Percentiles rank a stretch among this genome's conserved stretches.
phyloP scores from a whole-genome alignment of 2,329 filamentous ascomycete genomes.

The Davidsoniella australis region DNA sequence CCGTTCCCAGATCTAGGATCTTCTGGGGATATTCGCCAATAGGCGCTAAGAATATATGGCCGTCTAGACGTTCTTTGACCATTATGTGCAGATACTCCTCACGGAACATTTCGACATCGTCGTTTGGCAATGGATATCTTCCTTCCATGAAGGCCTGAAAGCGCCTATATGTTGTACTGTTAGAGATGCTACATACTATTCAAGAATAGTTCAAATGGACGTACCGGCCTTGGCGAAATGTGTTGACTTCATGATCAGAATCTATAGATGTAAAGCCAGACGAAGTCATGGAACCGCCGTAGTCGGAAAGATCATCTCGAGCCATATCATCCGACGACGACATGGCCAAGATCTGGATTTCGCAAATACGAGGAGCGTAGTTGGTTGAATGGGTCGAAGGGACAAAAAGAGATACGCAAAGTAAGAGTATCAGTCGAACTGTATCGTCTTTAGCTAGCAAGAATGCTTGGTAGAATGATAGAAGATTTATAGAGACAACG shows the following conservation, averaged over 20 bases:
- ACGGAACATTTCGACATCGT: constrained; percentile 31
- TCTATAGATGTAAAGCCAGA: constrained; percentile 27
- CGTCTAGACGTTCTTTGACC: constrained; percentile 29
- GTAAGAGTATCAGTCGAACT: no score
- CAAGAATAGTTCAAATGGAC: background rate
- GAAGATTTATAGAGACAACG: no score
- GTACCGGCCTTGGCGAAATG: constrained; percentile 24
- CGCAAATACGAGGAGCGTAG: background rate
- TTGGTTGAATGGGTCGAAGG: background rate
- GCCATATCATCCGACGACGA: background rate
- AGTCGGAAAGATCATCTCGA: constrained; percentile 22
- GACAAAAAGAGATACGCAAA: no score
- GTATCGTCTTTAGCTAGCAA: no score
- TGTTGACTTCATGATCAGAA: constrained; percentile 19
- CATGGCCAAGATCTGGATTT: background rate
- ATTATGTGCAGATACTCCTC: constrained; percentile 32
- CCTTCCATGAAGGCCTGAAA: constrained; percentile 31
- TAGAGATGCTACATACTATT: background rate
- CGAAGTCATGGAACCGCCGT: constrained; percentile 21
- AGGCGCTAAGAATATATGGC: constrained; percentile 26
- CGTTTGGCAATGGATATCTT: constrained; percentile 34
- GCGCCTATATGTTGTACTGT: constrained; percentile 20
- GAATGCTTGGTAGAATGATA: no score
- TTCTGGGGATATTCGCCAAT: constrained; percentile 29
- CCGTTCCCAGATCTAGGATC: constrained; percentile 33